Conservation (phyloP, 176 grass and related monocot species). For the Coix lacrymajobi region DNA sequence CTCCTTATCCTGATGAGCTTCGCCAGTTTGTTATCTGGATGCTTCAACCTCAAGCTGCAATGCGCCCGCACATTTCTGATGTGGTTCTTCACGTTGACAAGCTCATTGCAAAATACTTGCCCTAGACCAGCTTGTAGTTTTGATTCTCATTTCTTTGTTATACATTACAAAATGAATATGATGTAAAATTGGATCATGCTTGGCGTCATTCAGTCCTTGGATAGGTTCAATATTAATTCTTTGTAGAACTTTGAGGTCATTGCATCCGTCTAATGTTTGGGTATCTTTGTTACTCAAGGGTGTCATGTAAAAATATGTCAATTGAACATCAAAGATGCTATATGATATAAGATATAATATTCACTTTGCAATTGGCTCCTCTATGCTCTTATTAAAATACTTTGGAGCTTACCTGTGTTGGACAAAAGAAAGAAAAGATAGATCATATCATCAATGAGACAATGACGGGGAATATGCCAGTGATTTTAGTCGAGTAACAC, state of each 20-base stretch:
- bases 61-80: slow-evolving; percentile 78
- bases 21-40: slow-evolving; percentile 81
- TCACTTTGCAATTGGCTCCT: not conserved
- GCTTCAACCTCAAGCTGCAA: slow-evolving; percentile 69
- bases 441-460: slow-evolving; percentile 9
- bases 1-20: slow-evolving; percentile 71
- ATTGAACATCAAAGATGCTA: not conserved
- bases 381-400: not conserved
- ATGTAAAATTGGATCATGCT: not conserved
- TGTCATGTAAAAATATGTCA: slow-evolving; percentile 32
- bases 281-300: not conserved
- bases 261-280: not conserved
- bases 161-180: not conserved
- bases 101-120: slow-evolving; percentile 63
- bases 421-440: slow-evolving; percentile 9
- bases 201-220: not conserved
- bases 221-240: slow-evolving; percentile 28
- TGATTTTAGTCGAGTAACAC: not conserved
- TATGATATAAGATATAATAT: not conserved
- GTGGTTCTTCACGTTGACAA: slow-evolving; percentile 85
- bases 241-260: slow-evolving; percentile 22
- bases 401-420: not conserved
- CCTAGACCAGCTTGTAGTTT: slow-evolving; percentile 24
- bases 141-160: slow-evolving; percentile 11
- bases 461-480: slow-evolving; percentile 9